Evolutionary conservation across 2,329 filamentous ascomycete genomes (phyloP), one percentile per base, ranked within the genome.

Genomic region (Hymenoscyphus albidus): DNA sequence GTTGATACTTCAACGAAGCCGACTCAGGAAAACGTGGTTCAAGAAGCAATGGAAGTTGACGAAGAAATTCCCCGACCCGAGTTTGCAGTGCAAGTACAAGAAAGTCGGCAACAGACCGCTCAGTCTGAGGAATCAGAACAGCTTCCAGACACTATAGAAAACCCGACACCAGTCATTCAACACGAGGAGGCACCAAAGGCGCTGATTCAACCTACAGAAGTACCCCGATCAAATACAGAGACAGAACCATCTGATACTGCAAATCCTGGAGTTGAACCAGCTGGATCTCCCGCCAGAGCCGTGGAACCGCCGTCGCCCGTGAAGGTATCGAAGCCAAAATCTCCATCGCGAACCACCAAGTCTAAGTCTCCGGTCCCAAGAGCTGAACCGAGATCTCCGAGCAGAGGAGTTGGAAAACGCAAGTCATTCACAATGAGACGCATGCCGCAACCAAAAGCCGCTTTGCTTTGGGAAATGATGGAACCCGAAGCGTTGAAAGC

Each of bases 401-500:
- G 31, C 22, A 54, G 48, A 54, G 48, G n/a, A 27, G 27, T 38
- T 31, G 27, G n/a, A 44, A 59, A 59, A 44, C 39, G 58, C 27
- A 59, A 31, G 42, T 59, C 58, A 35, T 39, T 59, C 39, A 42
- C 38, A 16, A n/a, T 59, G 38, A 42, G 22, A 31, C 58, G 39
- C 16, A 38, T 40, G 18, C 58, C 58, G 9, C n/a, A 42, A 16
- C 14, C 58, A 14, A 59, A 44, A 48, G 58, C 58, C n/a, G 39
- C n/a, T 14, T n/a, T 40, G 10, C 16, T 42, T 14, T 59, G 58
- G 58, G 40, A 59, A n/a, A 27, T 18, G 6, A 51, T 38, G 38
- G 59, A 10, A 54, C 40, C 27, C 59, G 40, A 54, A 54, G 31
- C 14, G n/a, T n/a, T 57, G 18, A 57, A 70, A 44, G 56, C 65